phyloP scores from a whole-genome alignment of 176 grass and related monocot species.

The Ensete ventricosum region DNA sequence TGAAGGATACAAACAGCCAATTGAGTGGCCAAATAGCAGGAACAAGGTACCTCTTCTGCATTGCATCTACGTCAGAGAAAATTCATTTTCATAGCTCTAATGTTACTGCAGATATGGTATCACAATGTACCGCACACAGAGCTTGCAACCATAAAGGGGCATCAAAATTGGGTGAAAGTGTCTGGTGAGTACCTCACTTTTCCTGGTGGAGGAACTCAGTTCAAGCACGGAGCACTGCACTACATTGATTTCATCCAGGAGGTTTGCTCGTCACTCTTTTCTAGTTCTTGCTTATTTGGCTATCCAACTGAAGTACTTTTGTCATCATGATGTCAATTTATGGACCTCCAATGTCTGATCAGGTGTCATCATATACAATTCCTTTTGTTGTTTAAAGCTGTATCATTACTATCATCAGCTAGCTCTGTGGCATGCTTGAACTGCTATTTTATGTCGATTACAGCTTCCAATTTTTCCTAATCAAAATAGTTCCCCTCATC shows the following conservation, averaged over 20 bases:
- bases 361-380: no score
- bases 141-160: conserved; percentile 63
- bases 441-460: no score
- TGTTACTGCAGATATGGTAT: conserved; percentile 69
- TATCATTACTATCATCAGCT: no score
- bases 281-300: neutral
- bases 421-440: no score
- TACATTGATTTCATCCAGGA: conserved; percentile 75
- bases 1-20: conserved; percentile 41
- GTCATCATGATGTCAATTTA: no score
- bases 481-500: neutral
- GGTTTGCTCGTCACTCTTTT: conserved; percentile 9
- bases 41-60: conserved; percentile 35
- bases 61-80: neutral
- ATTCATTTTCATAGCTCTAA: neutral
- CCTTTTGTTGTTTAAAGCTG: no score
- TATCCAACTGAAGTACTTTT: no score
- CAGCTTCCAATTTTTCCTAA: neutral
- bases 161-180: conserved; percentile 88
- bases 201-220: conserved; percentile 88
- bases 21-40: conserved; percentile 78
- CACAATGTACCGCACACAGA: conserved; percentile 72
- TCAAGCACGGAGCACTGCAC: conserved; percentile 72
- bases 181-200: conserved; percentile 84
- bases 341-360: no score